A percentile compares a stretch with the other conserved stretches of the same genome.
Conservation (phyloP, 306 rosid species). For the Malus fusca region DNA sequence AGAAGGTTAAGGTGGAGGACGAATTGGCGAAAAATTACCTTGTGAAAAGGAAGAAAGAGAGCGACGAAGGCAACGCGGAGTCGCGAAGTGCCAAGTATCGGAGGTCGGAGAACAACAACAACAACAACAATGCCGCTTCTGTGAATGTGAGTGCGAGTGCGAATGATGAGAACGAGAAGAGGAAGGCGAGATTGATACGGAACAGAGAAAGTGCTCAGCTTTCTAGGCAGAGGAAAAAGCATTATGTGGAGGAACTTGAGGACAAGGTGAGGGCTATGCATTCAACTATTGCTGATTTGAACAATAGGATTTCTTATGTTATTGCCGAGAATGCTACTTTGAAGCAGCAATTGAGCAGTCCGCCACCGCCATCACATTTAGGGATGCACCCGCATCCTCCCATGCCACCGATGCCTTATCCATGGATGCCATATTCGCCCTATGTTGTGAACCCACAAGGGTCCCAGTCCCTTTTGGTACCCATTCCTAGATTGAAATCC, state of each 20-base stretch:
- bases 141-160: conserved; percentile 15
- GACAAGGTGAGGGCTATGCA: conserved; percentile 81
- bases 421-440: conserved; percentile 75
- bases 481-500: conserved; percentile 84
- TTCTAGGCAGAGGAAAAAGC: conserved; percentile 96
- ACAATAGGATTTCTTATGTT: conserved; percentile 49
- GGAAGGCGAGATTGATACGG: conserved; percentile 75
- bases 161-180: conserved; percentile 55
- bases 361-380: conserved; percentile 40
- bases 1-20: conserved; percentile 49
- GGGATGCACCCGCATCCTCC: conserved; percentile 77
- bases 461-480: conserved; percentile 82
- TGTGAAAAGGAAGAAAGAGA: conserved; percentile 73
- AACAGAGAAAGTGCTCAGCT: conserved; percentile 97
- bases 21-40: conserved; percentile 27
- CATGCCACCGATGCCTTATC: conserved; percentile 63
- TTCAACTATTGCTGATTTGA: conserved; percentile 77
- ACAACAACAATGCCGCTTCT: neutral
- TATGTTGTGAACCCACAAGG: conserved; percentile 77
- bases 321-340: conserved; percentile 85
- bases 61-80: conserved; percentile 37
- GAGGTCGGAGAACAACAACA: conserved; percentile 23
- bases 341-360: conserved; percentile 72
- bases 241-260: conserved; percentile 92
- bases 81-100: conserved; percentile 49